These are phyloP conservation scores for Xylaria sp. DNA, from an alignment of 2,329 filamentous ascomycete species.

Conservation along the genomic window DNA sequence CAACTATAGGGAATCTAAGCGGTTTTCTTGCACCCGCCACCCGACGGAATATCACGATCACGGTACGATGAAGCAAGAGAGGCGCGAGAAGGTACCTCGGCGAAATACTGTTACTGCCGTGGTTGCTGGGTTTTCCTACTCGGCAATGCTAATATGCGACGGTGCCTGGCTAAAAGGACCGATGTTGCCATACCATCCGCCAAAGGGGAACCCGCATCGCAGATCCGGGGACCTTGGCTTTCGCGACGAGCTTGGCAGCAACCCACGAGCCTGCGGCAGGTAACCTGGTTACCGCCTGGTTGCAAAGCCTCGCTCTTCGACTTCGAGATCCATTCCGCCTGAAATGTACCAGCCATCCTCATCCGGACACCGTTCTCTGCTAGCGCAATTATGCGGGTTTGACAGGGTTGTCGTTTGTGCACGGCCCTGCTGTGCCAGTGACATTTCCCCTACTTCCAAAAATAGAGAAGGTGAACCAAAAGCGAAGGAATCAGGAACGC, in stretches of 20 bases:
- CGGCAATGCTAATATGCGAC: too few species aligned
- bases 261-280: neutral
- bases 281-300: neutral
- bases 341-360: too few species aligned
- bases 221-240: slow-evolving; percentile 14
- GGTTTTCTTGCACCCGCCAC: too few species aligned
- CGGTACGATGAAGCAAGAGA: neutral
- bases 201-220: slow-evolving; percentile 7
- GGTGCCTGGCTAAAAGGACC: neutral
- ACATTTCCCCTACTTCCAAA: neutral
- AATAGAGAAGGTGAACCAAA: neutral
- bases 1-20: too few species aligned
- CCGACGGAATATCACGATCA: neutral
- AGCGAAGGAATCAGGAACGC: neutral
- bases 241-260: neutral
- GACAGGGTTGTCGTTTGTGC: too few species aligned
- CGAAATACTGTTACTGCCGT: too few species aligned
- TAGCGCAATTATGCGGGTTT: too few species aligned
- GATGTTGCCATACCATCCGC: slow-evolving; percentile 16
- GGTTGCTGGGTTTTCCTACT: too few species aligned
- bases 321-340: neutral
- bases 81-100: too few species aligned
- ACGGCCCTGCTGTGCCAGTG: too few species aligned
- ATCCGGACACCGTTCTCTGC: too few species aligned
- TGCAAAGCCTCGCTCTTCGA: neutral